Conservation (phyloP, 805 yeast species). For the Pichia nakasei region DNA sequence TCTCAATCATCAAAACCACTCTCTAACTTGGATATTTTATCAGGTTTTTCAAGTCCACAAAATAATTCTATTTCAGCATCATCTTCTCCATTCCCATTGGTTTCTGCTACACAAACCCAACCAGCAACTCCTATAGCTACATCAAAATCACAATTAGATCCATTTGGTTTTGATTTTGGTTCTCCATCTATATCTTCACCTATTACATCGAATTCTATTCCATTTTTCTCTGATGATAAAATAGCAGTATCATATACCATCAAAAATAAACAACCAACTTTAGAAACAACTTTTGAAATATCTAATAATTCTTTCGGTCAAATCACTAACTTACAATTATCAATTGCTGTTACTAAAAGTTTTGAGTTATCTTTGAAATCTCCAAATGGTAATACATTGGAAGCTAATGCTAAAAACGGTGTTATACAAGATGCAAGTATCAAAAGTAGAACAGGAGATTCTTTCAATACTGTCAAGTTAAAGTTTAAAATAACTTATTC, state of each 20-base stretch:
- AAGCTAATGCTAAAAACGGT: slow-evolving; percentile 13
- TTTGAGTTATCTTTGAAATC: slow-evolving; percentile 22
- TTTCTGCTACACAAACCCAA: not conserved
- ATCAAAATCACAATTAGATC: slow-evolving; percentile 19
- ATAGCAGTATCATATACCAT: slow-evolving; percentile 21
- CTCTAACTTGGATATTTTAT: slow-evolving; percentile 9
- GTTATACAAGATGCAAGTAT: slow-evolving; percentile 21
- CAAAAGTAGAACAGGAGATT: slow-evolving; percentile 13
- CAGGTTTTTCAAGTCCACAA: slow-evolving; percentile 11
- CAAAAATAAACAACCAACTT: slow-evolving; percentile 12
- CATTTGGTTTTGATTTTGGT: slow-evolving; percentile 28
- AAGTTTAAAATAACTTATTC: slow-evolving; percentile 66
- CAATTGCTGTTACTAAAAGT: slow-evolving; percentile 28
- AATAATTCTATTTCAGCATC: too few species aligned
- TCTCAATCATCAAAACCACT: slow-evolving; percentile 3
- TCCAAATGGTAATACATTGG: slow-evolving; percentile 17
- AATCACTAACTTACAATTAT: slow-evolving; percentile 36
- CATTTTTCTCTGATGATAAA: slow-evolving; percentile 14
- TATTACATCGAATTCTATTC: not conserved
- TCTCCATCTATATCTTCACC: slow-evolving; percentile 2
- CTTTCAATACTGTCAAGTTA: slow-evolving; percentile 37
- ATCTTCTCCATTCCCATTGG: slow-evolving; percentile 1
- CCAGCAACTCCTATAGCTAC: slow-evolving; percentile 2
- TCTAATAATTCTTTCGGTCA: slow-evolving; percentile 33
- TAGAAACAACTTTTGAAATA: slow-evolving; percentile 16